Percentiles rank a stretch among this genome's conserved stretches.
phyloP scores from a whole-genome alignment of 306 rosid species.

The Quercus glauca region DNA sequence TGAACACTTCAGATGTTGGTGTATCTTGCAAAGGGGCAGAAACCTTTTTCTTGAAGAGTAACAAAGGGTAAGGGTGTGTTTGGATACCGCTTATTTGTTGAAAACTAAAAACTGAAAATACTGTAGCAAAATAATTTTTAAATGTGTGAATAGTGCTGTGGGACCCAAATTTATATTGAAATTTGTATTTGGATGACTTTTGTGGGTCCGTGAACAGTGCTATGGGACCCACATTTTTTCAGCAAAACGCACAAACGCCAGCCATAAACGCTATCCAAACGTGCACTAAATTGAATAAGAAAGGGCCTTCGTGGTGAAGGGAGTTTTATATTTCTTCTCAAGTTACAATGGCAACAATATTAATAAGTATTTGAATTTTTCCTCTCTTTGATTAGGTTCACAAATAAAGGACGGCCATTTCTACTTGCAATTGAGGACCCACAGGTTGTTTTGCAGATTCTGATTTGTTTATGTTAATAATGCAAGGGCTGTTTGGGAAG shows the following conservation, averaged over 20 bases:
- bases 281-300: neutral
- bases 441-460: constrained; percentile 57
- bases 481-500: neutral
- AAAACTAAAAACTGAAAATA: no score
- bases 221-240: no score
- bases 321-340: constrained; percentile 1
- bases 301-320: constrained; percentile 8
- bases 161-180: no score
- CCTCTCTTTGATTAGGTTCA: constrained; percentile 47
- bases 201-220: no score
- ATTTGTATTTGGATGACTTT: no score
- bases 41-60: constrained; percentile 67
- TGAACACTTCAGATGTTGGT: constrained; percentile 93
- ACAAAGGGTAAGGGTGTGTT: constrained; percentile 52
- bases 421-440: constrained; percentile 97
- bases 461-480: constrained; percentile 1
- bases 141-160: no score
- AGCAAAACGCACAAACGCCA: no score
- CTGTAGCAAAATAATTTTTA: no score
- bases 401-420: constrained; percentile 46
- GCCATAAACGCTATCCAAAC: no score
- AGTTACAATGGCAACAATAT: neutral
- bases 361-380: constrained; percentile 1
- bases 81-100: no score
- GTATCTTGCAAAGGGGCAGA: constrained; percentile 77